Evolutionary conservation across 768 basidiomycete species (phyloP).

Genomic region (Lactarius deliciosus): DNA sequence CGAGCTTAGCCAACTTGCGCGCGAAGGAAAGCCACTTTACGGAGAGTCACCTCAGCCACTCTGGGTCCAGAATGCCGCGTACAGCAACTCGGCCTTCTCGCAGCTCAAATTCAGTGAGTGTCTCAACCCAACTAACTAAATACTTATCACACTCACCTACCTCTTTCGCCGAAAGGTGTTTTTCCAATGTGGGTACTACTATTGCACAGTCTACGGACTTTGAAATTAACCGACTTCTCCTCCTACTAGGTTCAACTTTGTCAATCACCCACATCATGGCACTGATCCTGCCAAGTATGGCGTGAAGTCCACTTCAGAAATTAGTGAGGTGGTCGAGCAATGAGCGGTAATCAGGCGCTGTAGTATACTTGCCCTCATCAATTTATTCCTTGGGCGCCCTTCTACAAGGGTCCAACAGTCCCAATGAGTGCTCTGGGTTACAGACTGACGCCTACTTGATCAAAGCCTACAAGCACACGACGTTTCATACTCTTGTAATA

Average conservation of each 20-base stretch:
- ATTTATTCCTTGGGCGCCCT: conserved; percentile 7
- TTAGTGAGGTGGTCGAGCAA: conserved; percentile 31
- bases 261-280: conserved; percentile 87
- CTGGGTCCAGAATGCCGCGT: conserved; percentile 86
- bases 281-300: conserved; percentile 79
- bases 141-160: conserved; percentile 5
- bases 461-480: background rate
- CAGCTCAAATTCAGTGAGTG: conserved; percentile 85
- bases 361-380: conserved; percentile 11
- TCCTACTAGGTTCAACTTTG: conserved; percentile 82
- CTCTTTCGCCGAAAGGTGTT: conserved; percentile 44
- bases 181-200: conserved; percentile 67
- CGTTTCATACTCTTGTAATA: background rate
- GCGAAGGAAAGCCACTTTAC: conserved; percentile 81
- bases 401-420: conserved; percentile 1
- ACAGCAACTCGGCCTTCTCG: conserved; percentile 88
- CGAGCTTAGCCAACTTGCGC: conserved; percentile 74
- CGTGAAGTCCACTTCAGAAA: conserved; percentile 30
- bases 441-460: conserved; percentile 4
- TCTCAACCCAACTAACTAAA: background rate
- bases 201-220: conserved; percentile 7
- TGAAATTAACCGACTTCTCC: conserved; percentile 1
- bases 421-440: background rate
- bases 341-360: conserved; percentile 9
- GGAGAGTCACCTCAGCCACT: conserved; percentile 77